Conservation (phyloP, 208 protist genomes). For the Acanthamoeba royreba region DNA sequence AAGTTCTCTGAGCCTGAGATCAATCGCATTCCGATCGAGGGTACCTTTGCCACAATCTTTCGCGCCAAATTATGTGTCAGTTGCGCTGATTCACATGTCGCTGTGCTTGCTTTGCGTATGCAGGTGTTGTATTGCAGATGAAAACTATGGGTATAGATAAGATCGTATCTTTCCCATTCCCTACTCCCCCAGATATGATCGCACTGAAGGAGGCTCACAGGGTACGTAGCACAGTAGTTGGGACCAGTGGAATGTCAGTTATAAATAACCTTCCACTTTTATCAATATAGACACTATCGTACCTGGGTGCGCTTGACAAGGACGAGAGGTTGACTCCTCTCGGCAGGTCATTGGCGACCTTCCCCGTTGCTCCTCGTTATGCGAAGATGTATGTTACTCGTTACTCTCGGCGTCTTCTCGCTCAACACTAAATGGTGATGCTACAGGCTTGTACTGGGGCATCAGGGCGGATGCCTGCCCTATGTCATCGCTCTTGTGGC, state of each 20-base stretch:
- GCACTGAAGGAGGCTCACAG: constrained; percentile 47
- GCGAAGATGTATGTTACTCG: constrained; percentile 76
- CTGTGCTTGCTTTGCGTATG: not conserved
- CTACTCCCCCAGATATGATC: constrained; percentile 71
- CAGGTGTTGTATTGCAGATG: constrained; percentile 83
- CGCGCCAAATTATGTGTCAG: too few relatives aligned
- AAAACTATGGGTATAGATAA: constrained; percentile 85
- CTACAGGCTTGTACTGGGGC: constrained; percentile 61
- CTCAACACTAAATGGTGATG: too few relatives aligned
- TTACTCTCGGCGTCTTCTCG: not conserved
- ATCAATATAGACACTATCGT: constrained; percentile 48
- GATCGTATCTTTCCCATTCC: constrained; percentile 84
- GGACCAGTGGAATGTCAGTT: too few relatives aligned
- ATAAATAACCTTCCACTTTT: too few relatives aligned
- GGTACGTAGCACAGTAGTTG: too few relatives aligned
- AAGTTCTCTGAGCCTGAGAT: constrained; percentile 82
- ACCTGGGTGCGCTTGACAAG: constrained; percentile 75
- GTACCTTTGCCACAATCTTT: too few relatives aligned
- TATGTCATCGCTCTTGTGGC: constrained; percentile 74
- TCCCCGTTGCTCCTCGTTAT: constrained; percentile 83
- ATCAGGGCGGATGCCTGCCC: constrained; percentile 61
- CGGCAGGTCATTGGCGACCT: constrained; percentile 59
- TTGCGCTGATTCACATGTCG: too few relatives aligned
- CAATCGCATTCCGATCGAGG: constrained; percentile 77
- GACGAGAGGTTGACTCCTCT: constrained; percentile 63